These are phyloP conservation scores for Aspergillus neoniger DNA, from an alignment of 2,329 filamentous ascomycete species.

Conservation along the genomic window DNA sequence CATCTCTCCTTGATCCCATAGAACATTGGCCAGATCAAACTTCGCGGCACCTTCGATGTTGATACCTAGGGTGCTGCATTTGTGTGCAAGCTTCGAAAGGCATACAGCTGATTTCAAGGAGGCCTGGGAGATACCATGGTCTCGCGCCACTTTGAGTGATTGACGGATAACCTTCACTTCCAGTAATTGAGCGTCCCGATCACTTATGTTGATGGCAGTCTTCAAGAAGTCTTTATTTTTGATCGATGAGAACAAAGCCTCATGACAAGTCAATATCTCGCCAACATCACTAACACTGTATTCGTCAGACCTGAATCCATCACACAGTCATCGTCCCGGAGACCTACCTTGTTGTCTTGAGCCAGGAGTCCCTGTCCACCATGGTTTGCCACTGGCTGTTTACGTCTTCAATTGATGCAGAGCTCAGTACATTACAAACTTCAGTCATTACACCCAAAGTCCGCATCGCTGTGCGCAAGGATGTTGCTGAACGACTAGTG, in stretches of 20 bases:
- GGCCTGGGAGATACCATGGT: conserved; percentile 80
- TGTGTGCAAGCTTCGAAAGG: conserved; percentile 72
- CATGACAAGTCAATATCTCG: conserved; percentile 77
- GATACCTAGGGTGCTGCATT: conserved; percentile 70
- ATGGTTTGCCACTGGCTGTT: conserved; percentile 65
- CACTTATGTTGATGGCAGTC: conserved; percentile 61
- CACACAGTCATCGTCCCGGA: not conserved
- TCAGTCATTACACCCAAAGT: conserved; percentile 75
- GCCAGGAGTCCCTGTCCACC: conserved; percentile 70
- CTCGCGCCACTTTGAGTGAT: conserved; percentile 73
- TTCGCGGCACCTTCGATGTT: conserved; percentile 74
- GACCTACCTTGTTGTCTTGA: conserved; percentile 75
- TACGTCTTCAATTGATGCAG: conserved; percentile 61
- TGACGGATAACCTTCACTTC: conserved; percentile 77
- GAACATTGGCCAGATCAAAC: conserved; percentile 80
- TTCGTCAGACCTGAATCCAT: conserved; percentile 16
- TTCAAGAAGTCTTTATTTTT: conserved; percentile 69
- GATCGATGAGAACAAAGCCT: conserved; percentile 78
- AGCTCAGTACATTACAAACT: conserved; percentile 73
- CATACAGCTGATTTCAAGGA: conserved; percentile 82
- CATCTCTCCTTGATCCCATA: conserved; percentile 94
- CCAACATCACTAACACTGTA: conserved; percentile 64
- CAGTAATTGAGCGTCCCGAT: conserved; percentile 65
- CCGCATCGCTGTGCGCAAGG: conserved; percentile 61
- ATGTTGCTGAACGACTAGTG: conserved; percentile 40